These are phyloP conservation scores for Sporothrix curviconia DNA, from an alignment of 2,329 filamentous ascomycete genomes.

Conservation along the genomic window DNA sequence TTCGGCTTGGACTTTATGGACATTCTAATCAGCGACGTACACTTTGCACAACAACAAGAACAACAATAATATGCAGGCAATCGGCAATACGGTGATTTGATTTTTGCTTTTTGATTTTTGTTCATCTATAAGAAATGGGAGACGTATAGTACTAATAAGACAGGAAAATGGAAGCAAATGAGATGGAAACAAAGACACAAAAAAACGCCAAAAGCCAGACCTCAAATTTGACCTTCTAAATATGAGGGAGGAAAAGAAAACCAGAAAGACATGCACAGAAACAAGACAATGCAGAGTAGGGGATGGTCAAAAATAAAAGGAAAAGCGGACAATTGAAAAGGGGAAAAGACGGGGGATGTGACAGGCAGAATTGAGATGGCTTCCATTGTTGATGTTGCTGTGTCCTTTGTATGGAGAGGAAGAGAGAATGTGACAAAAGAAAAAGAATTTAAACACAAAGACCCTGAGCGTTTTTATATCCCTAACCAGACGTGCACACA, in stretches of 20 bases:
- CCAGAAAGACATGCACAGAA: neutral
- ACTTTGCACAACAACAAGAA: no score
- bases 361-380: constrained; percentile 10
- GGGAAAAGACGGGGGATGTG: neutral
- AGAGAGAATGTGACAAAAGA: neutral
- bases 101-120: no score
- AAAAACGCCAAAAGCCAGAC: no score
- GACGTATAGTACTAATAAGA: neutral
- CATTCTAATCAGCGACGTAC: no score
- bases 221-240: no score
- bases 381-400: constrained; percentile 6
- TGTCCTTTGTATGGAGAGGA: neutral
- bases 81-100: no score
- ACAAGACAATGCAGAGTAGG: no score
- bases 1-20: no score
- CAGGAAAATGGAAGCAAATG: constrained; percentile 3
- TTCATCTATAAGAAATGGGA: neutral
- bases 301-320: neutral
- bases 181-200: no score
- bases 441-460: neutral
- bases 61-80: no score
- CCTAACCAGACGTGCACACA: neutral
- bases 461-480: constrained; percentile 7
- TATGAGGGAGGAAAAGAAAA: neutral
- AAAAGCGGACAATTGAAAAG: neutral